Evolutionary conservation across 495 filamentous ascomycete genomes (phyloP).

Genomic region (Penicillium crystallinum): DNA sequence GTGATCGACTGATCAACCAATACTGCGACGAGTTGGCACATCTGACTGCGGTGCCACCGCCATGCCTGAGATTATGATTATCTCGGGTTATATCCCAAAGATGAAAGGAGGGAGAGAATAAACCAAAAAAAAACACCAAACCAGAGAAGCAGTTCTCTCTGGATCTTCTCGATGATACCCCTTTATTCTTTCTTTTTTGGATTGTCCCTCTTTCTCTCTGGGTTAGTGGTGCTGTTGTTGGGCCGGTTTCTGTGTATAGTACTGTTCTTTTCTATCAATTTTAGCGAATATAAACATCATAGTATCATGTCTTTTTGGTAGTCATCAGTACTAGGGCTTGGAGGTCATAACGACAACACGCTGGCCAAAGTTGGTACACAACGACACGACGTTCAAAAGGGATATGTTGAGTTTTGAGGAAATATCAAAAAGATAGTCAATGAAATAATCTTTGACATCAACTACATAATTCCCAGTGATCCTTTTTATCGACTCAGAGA

Average conservation of each 20-base stretch:
- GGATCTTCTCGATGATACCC: constrained; percentile 4
- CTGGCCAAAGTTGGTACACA: no score
- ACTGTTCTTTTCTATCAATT: constrained; percentile 6
- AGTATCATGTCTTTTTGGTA: background rate
- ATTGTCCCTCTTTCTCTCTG: constrained; percentile 1
- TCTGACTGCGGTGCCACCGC: background rate
- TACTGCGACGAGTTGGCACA: background rate
- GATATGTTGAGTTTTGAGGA: no score
- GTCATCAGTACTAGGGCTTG: no score
- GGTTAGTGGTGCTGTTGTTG: constrained; percentile 1
- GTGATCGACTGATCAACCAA: background rate
- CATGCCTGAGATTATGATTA: background rate
- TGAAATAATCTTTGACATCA: no score
- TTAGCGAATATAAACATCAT: constrained; percentile 17
- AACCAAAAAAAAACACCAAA: background rate
- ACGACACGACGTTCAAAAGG: no score
- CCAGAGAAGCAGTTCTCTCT: background rate
- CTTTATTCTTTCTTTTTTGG: constrained; percentile 2
- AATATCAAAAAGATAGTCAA: no score
- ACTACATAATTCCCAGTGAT: no score
- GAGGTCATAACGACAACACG: no score
- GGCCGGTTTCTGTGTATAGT: constrained; percentile 18
- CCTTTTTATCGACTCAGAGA: no score
- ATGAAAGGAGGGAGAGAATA: background rate
- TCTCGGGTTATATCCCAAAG: constrained; percentile 2